Evolutionary conservation across 345 rosid species (phyloP), one percentile per base, ranked within the genome.

Genomic region (Jatropha curcas): DNA sequence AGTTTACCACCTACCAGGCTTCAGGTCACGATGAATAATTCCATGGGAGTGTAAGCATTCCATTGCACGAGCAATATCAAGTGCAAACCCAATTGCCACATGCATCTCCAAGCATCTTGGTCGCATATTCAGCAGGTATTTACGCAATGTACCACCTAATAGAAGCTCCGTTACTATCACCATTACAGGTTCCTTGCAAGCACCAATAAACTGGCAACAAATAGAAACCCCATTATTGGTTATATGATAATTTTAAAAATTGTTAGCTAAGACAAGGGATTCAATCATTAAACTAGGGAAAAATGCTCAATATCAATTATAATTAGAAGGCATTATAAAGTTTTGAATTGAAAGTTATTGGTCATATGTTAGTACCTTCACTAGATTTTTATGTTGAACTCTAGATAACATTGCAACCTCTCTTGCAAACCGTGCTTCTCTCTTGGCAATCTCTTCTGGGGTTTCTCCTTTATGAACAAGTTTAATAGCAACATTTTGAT

Each of bases 1-100:
- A 63, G 27, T 65, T 65, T 25, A 59, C 34, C 74, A n/a, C n/a
- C 33, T 91, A 95, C 99, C 99, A 50, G 99, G 99, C 84, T 95
- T 95, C 55, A 92, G 84, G 85, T 95, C 99, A 13, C 99, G 91
- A 72, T 95, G 99, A 66, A 95, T 95, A 82, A 95, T 91, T 71
- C 99, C 99, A 45, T 95, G 97, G 10, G 94, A 83, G 73, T 95
- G 99, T 75, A 95, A 79, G 82, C 99, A 93, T 69, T 95, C 99
- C 98, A 95, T 93, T 2, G 99, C 99, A n/a, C 97, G 96, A 71
- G 97, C 96, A 76, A 95, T 95, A 81, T 93, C 99, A 60, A 95
- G 98, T 14, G 98, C 94, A 71, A 91, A 91, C 16, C 85, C 93
- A 65, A 93, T 76, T 33, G 94, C 98, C 73, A 89, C 86, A 77